These are phyloP conservation scores for Hibiscus syriacus DNA, from an alignment of 345 rosid species.

Conservation along the genomic window DNA sequence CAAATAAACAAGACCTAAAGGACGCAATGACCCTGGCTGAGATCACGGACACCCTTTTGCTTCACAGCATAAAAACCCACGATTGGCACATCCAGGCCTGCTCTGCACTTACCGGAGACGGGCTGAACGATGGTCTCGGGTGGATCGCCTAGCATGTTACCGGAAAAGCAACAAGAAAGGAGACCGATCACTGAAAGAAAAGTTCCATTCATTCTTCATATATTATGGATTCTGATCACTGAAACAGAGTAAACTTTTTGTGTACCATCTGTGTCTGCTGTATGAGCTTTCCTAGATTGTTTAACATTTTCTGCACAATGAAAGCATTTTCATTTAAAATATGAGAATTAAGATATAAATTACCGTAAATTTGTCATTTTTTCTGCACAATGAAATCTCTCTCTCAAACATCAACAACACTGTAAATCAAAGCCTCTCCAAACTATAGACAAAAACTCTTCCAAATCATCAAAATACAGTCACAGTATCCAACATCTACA, in stretches of 20 bases:
- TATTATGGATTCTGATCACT: too few species aligned
- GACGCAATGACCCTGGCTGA: slow-evolving; percentile 95
- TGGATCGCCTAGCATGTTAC: slow-evolving; percentile 88
- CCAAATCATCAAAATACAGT: slow-evolving; percentile 15
- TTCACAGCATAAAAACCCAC: slow-evolving; percentile 86
- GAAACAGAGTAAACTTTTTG: slow-evolving; percentile 5
- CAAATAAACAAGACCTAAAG: too few species aligned
- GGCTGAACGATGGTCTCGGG: too few species aligned
- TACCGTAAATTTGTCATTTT: slow-evolving; percentile 5
- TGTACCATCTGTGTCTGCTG: slow-evolving; percentile 19
- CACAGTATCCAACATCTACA: slow-evolving; percentile 73
- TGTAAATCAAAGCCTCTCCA: slow-evolving; percentile 7
- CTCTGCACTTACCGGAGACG: slow-evolving; percentile 89
- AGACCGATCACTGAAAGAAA: neutral
- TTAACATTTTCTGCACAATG: slow-evolving; percentile 14
- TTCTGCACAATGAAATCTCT: slow-evolving; percentile 17
- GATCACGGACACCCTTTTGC: slow-evolving; percentile 76
- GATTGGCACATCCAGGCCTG: slow-evolving; percentile 98
- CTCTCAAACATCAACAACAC: slow-evolving; percentile 2
- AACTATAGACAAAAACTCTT: neutral
- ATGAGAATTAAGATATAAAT: neutral
- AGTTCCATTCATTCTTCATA: neutral
- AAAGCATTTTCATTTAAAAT: slow-evolving; percentile 15
- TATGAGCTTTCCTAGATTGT: slow-evolving; percentile 15
- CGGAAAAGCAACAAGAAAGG: slow-evolving; percentile 43